Evolutionary conservation across 2,329 filamentous ascomycete genomes (phyloP).

Genomic region (Tetracladium maxilliforme): DNA sequence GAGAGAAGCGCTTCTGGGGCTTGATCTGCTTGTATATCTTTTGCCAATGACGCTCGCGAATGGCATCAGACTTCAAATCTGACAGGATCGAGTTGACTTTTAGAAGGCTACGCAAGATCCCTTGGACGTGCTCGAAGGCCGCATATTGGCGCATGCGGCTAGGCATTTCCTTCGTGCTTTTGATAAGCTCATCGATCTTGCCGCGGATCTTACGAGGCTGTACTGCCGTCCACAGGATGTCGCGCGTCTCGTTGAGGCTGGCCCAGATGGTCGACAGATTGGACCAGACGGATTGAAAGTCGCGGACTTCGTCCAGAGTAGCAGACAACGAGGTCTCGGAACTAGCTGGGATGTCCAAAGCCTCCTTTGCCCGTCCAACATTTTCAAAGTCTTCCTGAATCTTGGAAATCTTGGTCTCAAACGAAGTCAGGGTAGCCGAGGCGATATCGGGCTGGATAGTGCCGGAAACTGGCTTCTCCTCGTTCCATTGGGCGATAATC

Average conservation of each 20-base stretch:
- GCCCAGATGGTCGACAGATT: slow-evolving; percentile 93
- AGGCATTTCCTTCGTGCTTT: slow-evolving; percentile 98
- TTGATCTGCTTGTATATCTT: slow-evolving; percentile 96
- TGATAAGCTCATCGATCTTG: slow-evolving; percentile 81
- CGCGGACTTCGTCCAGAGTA: slow-evolving; percentile 88
- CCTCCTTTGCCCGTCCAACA: slow-evolving; percentile 93
- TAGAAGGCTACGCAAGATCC: slow-evolving; percentile 70
- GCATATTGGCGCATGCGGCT: slow-evolving; percentile 98
- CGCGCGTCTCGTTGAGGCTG: slow-evolving; percentile 83
- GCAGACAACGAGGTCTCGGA: slow-evolving; percentile 69
- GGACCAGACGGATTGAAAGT: slow-evolving; percentile 98
- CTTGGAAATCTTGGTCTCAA: slow-evolving; percentile 72
- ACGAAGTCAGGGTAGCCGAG: slow-evolving; percentile 64
- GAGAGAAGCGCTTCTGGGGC: slow-evolving; percentile 85
- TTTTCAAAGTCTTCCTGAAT: slow-evolving; percentile 82
- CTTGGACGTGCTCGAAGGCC: slow-evolving; percentile 98
- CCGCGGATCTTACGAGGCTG: slow-evolving; percentile 86
- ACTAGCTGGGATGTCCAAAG: slow-evolving; percentile 72
- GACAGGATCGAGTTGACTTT: slow-evolving; percentile 82
- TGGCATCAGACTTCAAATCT: slow-evolving; percentile 91
- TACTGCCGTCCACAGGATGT: slow-evolving; percentile 87
- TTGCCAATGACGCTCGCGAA: slow-evolving; percentile 91
- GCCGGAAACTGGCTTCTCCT: slow-evolving; percentile 92
- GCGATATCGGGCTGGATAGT: slow-evolving; percentile 84
- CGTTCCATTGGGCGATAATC: slow-evolving; percentile 77